phyloP scores from a whole-genome alignment of 495 filamentous ascomycete genomes.

The Cercophora newfieldiana region DNA sequence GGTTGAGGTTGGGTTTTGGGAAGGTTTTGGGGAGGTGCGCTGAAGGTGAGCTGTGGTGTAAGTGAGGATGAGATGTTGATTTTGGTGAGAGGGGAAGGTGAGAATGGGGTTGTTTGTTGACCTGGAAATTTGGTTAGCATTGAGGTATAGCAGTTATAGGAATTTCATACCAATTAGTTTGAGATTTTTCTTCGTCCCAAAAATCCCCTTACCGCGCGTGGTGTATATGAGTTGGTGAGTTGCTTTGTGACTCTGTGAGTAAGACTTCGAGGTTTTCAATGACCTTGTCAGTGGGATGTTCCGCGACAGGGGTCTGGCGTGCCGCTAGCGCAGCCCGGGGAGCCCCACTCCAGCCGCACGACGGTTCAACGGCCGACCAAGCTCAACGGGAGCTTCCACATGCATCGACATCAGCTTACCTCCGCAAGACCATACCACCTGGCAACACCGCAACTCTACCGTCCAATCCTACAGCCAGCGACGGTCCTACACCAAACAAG shows the following conservation, averaged over 20 bases:
- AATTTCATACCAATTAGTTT: neutral
- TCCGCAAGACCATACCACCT: neutral
- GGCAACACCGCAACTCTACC: no score
- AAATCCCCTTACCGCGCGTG: no score
- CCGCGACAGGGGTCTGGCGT: neutral
- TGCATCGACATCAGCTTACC: neutral
- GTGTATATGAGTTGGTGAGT: no score
- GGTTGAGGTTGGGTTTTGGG: neutral
- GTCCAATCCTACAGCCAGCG: neutral
- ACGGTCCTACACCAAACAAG: neutral
- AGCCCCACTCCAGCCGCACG: neutral
- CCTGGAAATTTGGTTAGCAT: neutral
- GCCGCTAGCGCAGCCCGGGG: neutral
- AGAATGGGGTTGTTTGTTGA: neutral
- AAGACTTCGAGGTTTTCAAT: neutral
- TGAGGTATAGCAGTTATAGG: no score
- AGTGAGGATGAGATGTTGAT: neutral
- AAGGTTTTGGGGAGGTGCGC: neutral
- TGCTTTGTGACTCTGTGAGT: neutral
- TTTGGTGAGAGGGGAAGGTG: neutral
- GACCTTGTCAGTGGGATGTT: neutral
- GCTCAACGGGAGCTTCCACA: neutral
- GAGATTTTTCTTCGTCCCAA: neutral
- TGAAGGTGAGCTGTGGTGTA: no score
- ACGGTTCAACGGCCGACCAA: neutral